phyloP scores from a whole-genome alignment of 2,329 filamentous ascomycete species.

The Aspergillus pseudoterreus region DNA sequence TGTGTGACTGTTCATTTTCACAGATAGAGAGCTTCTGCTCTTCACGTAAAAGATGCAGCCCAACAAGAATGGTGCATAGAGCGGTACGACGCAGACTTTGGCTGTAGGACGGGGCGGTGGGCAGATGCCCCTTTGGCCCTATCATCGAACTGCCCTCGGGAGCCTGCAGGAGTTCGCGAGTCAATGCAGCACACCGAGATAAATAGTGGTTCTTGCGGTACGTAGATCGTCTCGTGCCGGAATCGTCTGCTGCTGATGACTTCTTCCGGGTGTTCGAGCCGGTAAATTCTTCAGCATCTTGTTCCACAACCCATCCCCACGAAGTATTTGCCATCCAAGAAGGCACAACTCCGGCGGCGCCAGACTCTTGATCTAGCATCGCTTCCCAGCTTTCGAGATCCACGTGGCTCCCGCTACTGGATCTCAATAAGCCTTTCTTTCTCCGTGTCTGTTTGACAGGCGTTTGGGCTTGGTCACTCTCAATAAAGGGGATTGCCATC shows the following conservation, averaged over 20 bases:
- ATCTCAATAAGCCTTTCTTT: slow-evolving; percentile 44
- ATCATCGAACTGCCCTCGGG: slow-evolving; percentile 54
- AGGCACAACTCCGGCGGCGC: slow-evolving; percentile 36
- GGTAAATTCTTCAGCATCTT: slow-evolving; percentile 39
- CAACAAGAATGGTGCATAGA: slow-evolving; percentile 65
- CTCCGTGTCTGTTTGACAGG: slow-evolving; percentile 36
- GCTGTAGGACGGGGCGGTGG: slow-evolving; percentile 55
- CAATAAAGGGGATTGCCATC: slow-evolving; percentile 59
- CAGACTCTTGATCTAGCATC: slow-evolving; percentile 47
- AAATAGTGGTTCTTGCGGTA: slow-evolving; percentile 42
- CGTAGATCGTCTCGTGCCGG: slow-evolving; percentile 21
- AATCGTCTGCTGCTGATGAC: slow-evolving; percentile 20
- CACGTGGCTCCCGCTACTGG: slow-evolving; percentile 47
- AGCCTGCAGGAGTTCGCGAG: slow-evolving; percentile 63
- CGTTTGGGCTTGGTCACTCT: slow-evolving; percentile 27
- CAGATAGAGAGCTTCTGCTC: slow-evolving; percentile 76
- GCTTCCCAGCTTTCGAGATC: slow-evolving; percentile 46
- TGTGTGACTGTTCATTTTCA: slow-evolving; percentile 46
- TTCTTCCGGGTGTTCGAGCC: slow-evolving; percentile 15
- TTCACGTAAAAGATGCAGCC: slow-evolving; percentile 81
- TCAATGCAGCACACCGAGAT: slow-evolving; percentile 51
- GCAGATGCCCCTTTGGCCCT: slow-evolving; percentile 60
- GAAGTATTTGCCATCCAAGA: slow-evolving; percentile 55
- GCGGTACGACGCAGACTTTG: slow-evolving; percentile 59
- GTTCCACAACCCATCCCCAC: slow-evolving; percentile 70